These are phyloP conservation scores for Populus alba DNA, from an alignment of 345 rosid genomes.

Conservation along the genomic window DNA sequence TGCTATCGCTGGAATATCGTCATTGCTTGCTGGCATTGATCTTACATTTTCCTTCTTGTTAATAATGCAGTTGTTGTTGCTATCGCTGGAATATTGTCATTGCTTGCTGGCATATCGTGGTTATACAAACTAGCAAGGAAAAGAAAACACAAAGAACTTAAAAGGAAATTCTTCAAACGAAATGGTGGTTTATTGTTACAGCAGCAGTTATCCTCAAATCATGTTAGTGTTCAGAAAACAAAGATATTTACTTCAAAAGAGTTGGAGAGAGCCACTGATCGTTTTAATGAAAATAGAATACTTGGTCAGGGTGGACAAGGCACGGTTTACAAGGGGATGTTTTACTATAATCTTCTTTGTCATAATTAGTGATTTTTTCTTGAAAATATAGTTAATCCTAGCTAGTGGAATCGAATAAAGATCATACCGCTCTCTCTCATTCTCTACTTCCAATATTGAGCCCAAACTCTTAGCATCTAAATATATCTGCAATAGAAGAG, in stretches of 20 bases:
- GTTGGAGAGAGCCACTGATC: constrained; percentile 3
- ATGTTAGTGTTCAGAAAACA: too few relatives aligned
- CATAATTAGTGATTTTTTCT: too few relatives aligned
- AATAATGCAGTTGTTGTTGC: too few relatives aligned
- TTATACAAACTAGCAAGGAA: constrained; percentile 4
- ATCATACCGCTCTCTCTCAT: too few relatives aligned
- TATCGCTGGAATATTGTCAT: too few relatives aligned
- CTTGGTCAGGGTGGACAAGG: constrained; percentile 21
- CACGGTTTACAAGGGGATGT: constrained; percentile 15
- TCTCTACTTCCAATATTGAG: too few relatives aligned
- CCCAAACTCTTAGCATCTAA: too few relatives aligned
- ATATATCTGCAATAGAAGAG: too few relatives aligned
- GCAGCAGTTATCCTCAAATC: background rate
- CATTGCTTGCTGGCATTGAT: background rate
- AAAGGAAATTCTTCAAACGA: background rate
- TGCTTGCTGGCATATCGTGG: background rate
- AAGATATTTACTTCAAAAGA: too few relatives aligned
- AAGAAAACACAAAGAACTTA: background rate
- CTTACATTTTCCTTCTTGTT: too few relatives aligned
- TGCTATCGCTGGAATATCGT: background rate
- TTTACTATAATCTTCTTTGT: background rate
- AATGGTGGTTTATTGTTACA: constrained; percentile 7
- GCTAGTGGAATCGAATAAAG: too few relatives aligned
- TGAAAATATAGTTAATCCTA: too few relatives aligned
- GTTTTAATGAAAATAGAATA: constrained; percentile 5